Percentiles rank a stretch among this genome's conserved stretches.
phyloP scores from a whole-genome alignment of 1,284 basidiomycete genomes.

The Erythrobasidium hasegawianum region DNA sequence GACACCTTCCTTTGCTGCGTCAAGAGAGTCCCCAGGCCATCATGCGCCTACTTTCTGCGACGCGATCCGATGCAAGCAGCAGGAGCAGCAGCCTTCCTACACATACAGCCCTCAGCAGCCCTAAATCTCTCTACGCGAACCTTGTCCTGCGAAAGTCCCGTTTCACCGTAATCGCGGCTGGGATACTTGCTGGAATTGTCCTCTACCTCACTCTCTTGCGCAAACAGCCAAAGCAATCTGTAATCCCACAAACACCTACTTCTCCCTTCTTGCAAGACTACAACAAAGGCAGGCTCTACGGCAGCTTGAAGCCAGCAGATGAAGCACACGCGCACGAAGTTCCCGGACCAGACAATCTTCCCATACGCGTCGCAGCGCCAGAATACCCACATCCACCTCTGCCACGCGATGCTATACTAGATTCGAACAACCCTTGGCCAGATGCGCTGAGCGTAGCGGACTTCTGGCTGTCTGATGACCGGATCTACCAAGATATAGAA shows the following conservation, averaged over 20 bases:
- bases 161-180: background rate
- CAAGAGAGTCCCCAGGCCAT: no score
- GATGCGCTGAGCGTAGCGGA: slow-evolving; percentile 17
- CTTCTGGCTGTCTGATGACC: background rate
- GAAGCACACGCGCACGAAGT: background rate
- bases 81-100: no score
- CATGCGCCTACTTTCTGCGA: no score
- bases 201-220: background rate
- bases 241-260: background rate
- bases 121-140: background rate
- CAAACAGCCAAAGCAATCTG: background rate
- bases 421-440: slow-evolving; percentile 30
- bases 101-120: no score
- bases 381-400: slow-evolving; percentile 9
- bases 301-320: background rate
- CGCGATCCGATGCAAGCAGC: no score
- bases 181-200: background rate
- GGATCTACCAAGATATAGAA: slow-evolving; percentile 2
- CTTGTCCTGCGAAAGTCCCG: background rate
- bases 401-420: background rate
- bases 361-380: slow-evolving; percentile 8
- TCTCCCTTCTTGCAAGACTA: background rate
- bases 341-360: background rate
- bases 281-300: background rate
- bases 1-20: no score